Base-by-base conservation (phyloP, 768 basidiomycete species). In the Trichaptum fuscoviolaceum region DNA sequence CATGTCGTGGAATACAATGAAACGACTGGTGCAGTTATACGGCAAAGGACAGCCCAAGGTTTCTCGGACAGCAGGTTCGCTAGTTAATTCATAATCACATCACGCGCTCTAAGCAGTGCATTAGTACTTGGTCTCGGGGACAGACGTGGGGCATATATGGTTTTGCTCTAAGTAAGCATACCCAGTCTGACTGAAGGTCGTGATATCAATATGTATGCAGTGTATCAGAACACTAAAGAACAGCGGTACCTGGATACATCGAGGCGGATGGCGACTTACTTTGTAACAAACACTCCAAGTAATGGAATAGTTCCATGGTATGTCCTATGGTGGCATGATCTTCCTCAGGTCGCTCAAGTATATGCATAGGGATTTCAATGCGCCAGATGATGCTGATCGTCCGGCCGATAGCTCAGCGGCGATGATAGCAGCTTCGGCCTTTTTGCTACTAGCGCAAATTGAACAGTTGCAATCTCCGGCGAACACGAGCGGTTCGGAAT, bases 361-460 rank as follows among this genome's bases (percentile, higher is more conserved):
- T 60, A 57, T 18, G 60, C 30, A 35, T 62, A 90, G 89, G 90
- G 89, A 91, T 73, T 92, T 90, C 77, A 83, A 90, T 67, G 90
- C 88, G 7, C 89, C 89, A 0, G 17, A 36, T 24, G 71, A 82
- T 58, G 74, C 73, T 7, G 87, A 85, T 1, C 80, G 84, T 18
- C 84, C 86, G 0, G 87, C 88, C 0, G 90, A 92, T 75, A 87
- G 86, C 1, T 89, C 89, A 17, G 88, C 89, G 5, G 86, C 88
- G 10, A 86, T 83, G 52, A 83, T 90, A 68, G 86, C 83, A 0
- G 83, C 83, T 1, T 85, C 80, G 30, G 89, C 81, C 0, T 78
- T 92, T 58, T 73, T 91, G 35, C 75, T 89, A 12, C 80, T 91
- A 4, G 79, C 87, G 4, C 70, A 77, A 42, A 75, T 78, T 59